phyloP scores from a whole-genome alignment of 371 early-diverging fungal genomes.

The Zychaea mexicana region DNA sequence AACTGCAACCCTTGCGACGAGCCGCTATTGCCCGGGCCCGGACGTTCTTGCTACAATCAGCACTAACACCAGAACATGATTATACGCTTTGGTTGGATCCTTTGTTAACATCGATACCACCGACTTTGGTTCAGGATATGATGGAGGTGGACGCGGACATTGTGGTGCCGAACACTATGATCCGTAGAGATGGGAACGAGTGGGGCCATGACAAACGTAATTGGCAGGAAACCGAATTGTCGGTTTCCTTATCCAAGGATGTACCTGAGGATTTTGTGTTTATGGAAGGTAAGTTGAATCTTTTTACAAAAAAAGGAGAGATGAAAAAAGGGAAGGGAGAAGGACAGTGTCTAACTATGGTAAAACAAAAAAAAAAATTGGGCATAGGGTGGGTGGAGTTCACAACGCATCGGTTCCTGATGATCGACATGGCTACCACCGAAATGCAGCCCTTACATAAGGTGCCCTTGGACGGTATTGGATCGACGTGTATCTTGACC shows the following conservation, averaged over 20 bases:
- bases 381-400: slow-evolving; percentile 23
- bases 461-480: slow-evolving; percentile 66
- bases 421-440: slow-evolving; percentile 43
- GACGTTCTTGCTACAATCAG: slow-evolving; percentile 52
- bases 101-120: slow-evolving; percentile 47
- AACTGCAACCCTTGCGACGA: slow-evolving; percentile 46
- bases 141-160: slow-evolving; percentile 53
- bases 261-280: slow-evolving; percentile 32
- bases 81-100: slow-evolving; percentile 65
- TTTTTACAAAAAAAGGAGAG: background rate
- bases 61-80: slow-evolving; percentile 42
- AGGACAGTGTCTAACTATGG: background rate
- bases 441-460: slow-evolving; percentile 14
- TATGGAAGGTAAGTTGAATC: slow-evolving; percentile 49
- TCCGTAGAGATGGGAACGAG: background rate
- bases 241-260: slow-evolving; percentile 35
- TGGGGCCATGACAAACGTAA: slow-evolving; percentile 53
- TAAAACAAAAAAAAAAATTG: background rate
- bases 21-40: slow-evolving; percentile 54
- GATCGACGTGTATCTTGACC: slow-evolving; percentile 64
- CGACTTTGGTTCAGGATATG: slow-evolving; percentile 44
- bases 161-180: slow-evolving; percentile 59
- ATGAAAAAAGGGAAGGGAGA: background rate
- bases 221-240: slow-evolving; percentile 56
- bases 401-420: slow-evolving; percentile 35